Conservation (phyloP, 2,329 filamentous ascomycete species). For the Phaeosphaeria sp. region DNA sequence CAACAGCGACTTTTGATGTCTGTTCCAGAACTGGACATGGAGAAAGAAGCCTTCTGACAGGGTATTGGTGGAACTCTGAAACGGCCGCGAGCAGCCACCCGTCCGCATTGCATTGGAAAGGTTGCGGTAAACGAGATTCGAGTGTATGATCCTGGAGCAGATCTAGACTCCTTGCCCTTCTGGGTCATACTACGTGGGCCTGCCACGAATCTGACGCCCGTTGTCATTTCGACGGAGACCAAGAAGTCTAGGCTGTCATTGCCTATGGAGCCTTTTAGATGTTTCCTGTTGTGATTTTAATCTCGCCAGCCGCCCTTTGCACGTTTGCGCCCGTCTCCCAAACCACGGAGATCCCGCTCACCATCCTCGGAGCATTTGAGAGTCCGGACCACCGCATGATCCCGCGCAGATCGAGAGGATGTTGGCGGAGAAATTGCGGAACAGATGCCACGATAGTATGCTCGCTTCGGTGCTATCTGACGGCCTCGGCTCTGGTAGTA, state of each 20-base stretch:
- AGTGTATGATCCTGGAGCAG: slow-evolving; percentile 30
- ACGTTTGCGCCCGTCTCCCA: not conserved
- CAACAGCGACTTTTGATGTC: slow-evolving; percentile 14
- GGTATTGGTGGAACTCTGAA: slow-evolving; percentile 32
- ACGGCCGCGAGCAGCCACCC: slow-evolving; percentile 23
- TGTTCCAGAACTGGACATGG: slow-evolving; percentile 24
- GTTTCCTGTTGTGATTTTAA: not conserved
- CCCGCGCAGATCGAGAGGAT: not conserved
- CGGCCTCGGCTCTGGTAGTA: slow-evolving; percentile 1
- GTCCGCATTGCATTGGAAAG: slow-evolving; percentile 22
- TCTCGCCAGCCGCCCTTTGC: not conserved
- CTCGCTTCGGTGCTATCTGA: slow-evolving; percentile 1
- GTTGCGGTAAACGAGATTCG: slow-evolving; percentile 7
- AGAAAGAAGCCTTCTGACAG: slow-evolving; percentile 26
- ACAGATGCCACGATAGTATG: not conserved
- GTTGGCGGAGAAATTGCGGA: slow-evolving; percentile 14
- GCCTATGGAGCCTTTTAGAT: not conserved
- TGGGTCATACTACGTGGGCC: slow-evolving; percentile 11
- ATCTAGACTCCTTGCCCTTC: slow-evolving; percentile 23
- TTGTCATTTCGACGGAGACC: slow-evolving; percentile 6
- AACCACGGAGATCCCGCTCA: slow-evolving; percentile 4
- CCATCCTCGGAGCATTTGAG: not conserved
- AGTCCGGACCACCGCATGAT: not conserved
- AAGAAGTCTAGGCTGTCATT: not conserved
- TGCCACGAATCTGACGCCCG: slow-evolving; percentile 9